Conservation (phyloP, 1,284 basidiomycete genomes). For the Gastroboletus turbinatus region DNA sequence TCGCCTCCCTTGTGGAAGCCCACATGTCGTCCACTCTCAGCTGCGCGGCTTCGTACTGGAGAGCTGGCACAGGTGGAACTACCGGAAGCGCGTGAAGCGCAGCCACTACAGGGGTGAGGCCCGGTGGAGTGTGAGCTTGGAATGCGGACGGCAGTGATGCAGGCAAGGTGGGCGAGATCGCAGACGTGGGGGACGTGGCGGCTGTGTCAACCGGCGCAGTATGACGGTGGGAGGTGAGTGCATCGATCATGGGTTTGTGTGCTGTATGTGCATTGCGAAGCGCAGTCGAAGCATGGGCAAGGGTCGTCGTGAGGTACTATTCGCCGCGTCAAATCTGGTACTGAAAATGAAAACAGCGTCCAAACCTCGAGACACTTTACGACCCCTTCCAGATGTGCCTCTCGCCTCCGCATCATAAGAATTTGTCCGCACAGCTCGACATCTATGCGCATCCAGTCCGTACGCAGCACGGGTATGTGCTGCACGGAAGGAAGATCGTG, state of each 20-base stretch:
- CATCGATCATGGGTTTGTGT: conserved; percentile 46
- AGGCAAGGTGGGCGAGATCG: conserved; percentile 2
- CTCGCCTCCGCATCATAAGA: conserved; percentile 63
- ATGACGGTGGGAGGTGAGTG: conserved; percentile 41
- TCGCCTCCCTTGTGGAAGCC: conserved; percentile 59
- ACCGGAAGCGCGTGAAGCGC: conserved; percentile 27
- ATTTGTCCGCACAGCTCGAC: conserved; percentile 75
- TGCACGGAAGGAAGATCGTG: conserved; percentile 52
- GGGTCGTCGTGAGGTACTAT: conserved; percentile 51
- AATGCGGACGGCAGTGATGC: not conserved
- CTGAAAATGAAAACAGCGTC: conserved; percentile 6
- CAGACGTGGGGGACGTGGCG: not conserved
- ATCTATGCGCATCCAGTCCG: conserved; percentile 70
- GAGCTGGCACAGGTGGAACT: conserved; percentile 55
- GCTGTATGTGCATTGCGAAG: conserved; percentile 57
- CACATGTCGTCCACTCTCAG: conserved; percentile 64
- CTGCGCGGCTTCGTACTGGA: conserved; percentile 70
- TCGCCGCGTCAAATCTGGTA: conserved; percentile 1
- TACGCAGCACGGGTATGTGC: conserved; percentile 45
- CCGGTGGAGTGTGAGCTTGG: conserved; percentile 1
- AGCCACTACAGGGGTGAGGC: conserved; percentile 20
- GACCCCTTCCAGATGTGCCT: conserved; percentile 52
- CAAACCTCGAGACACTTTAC: conserved; percentile 39
- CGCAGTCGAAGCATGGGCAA: conserved; percentile 52
- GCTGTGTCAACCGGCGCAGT: not conserved